Percentiles rank a stretch among this genome's conserved stretches.
phyloP scores from a whole-genome alignment of 345 rosid species.

The Moricandia moricandioides region DNA sequence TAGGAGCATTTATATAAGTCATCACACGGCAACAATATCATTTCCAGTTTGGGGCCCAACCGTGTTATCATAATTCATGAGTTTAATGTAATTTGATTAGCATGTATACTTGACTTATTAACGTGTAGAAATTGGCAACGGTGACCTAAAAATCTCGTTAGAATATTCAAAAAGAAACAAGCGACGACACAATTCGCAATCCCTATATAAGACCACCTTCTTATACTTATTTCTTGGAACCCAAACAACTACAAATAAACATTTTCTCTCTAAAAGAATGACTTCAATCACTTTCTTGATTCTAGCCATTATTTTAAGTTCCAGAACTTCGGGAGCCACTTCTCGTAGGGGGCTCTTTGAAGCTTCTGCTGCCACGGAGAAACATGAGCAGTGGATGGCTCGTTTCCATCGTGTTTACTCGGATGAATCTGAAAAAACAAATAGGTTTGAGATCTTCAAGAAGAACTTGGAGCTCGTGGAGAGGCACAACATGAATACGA shows the following conservation, averaged over 20 bases:
- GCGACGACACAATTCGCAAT: not conserved
- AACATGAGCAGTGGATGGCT: constrained; percentile 47
- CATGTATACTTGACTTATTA: not conserved
- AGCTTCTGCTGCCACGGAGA: constrained; percentile 27
- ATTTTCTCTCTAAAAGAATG: constrained; percentile 3
- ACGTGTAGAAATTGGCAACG: not conserved
- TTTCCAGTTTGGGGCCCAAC: not conserved
- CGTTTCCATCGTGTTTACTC: constrained; percentile 37
- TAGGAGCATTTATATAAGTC: not conserved
- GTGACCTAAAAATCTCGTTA: not conserved
- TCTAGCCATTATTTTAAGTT: constrained; percentile 4
- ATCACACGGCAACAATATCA: not conserved
- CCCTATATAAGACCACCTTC: not conserved
- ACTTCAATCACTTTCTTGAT: constrained; percentile 9
- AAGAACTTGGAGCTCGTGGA: constrained; percentile 44
- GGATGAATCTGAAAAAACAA: constrained; percentile 34
- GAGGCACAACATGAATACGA: constrained; percentile 36
- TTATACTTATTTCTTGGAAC: not conserved
- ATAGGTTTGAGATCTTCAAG: constrained; percentile 41
- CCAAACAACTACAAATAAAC: not conserved
- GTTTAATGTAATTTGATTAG: not conserved
- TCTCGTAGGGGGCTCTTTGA: constrained; percentile 29
- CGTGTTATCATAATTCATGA: not conserved
- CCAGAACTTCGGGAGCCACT: not conserved
- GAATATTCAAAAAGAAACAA: not conserved